Percentiles rank a stretch among this genome's conserved stretches.
phyloP scores from a whole-genome alignment of 2,329 filamentous ascomycete genomes.

The Aplosporella prunicola region DNA sequence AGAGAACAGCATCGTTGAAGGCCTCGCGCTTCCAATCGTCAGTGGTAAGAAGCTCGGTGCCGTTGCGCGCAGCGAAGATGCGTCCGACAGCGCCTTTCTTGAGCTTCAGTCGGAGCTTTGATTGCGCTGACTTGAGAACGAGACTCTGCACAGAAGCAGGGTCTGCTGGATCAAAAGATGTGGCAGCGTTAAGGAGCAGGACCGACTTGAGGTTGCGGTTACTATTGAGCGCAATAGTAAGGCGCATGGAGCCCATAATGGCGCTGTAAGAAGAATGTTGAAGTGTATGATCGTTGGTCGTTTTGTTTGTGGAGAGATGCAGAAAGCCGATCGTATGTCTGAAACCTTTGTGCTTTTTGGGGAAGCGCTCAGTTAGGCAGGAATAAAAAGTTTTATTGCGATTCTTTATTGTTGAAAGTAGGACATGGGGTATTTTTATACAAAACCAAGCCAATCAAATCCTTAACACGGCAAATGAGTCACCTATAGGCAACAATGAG shows the following conservation, averaged over 20 bases:
- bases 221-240: constrained; percentile 24
- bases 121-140: constrained; percentile 22
- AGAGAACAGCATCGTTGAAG: constrained; percentile 20
- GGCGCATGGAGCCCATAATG: constrained; percentile 12
- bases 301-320: background rate
- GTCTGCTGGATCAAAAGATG: constrained; percentile 14
- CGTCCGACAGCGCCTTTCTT: constrained; percentile 16
- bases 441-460: no score
- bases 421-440: no score
- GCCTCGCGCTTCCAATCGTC: constrained; percentile 20
- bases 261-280: no score
- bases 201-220: constrained; percentile 22
- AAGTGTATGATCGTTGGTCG: background rate
- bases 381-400: no score
- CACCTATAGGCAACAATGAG: no score
- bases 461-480: no score
- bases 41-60: constrained; percentile 20
- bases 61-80: constrained; percentile 20
- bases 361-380: no score
- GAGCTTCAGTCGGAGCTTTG: constrained; percentile 24
- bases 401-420: no score
- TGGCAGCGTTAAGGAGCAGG: constrained; percentile 18
- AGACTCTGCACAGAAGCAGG: constrained; percentile 17
- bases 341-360: no score
- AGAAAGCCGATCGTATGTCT: no score